Evolutionary conservation across 139 green algal species (phyloP).

Genomic region (Haematococcus sp.): DNA sequence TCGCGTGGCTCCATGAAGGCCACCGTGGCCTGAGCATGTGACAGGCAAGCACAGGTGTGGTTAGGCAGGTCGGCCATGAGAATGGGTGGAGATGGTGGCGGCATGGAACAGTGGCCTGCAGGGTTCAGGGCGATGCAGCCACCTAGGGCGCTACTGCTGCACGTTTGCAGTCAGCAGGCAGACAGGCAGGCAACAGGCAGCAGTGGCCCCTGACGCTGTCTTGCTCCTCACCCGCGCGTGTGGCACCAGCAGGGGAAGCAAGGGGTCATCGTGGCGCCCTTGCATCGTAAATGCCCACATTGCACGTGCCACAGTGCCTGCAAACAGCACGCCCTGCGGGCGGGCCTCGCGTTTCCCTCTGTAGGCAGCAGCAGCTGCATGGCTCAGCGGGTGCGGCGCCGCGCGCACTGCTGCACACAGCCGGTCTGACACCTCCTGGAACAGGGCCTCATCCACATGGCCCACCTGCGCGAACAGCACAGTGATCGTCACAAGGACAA

Average conservation of each 20-base stretch:
- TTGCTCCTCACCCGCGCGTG: not conserved
- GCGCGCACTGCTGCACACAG: conserved; percentile 7
- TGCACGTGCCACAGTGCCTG: not conserved
- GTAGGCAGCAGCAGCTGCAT: not conserved
- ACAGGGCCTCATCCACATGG: conserved; percentile 30
- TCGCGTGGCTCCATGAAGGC: conserved; percentile 12
- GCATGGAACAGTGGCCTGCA: no score
- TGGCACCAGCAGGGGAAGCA: not conserved
- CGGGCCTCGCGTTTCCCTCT: not conserved
- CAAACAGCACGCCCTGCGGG: not conserved
- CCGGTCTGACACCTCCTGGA: not conserved
- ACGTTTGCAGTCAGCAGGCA: no score
- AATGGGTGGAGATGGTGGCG: not conserved
- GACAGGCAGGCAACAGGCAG: no score
- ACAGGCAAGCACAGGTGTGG: no score
- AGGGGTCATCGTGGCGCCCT: conserved; percentile 11
- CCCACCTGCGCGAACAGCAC: conserved; percentile 9
- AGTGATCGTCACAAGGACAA: no score
- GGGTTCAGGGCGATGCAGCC: no score
- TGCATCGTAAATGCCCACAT: conserved; percentile 12
- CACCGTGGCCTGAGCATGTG: conserved; percentile 2
- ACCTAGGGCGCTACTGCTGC: no score
- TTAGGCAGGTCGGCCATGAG: not conserved
- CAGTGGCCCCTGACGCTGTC: no score
- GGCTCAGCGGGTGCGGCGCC: not conserved